Conservation (phyloP, 1,284 basidiomycete species). For the Laetiporus sulphureus region DNA sequence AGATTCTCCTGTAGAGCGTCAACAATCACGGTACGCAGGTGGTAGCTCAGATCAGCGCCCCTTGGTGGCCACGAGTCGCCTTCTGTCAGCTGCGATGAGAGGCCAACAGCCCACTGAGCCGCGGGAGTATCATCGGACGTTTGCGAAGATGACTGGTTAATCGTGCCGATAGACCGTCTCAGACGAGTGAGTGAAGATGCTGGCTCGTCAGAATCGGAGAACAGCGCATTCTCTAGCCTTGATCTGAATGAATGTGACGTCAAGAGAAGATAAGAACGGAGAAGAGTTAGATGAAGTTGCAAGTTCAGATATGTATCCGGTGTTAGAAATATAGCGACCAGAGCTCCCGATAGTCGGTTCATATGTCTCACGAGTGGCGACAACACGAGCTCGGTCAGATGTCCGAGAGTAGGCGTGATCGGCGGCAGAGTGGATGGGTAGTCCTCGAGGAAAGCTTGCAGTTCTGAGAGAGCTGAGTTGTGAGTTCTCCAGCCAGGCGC, state of each 20-base stretch:
- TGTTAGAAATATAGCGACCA: slow-evolving; percentile 54
- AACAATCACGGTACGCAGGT: slow-evolving; percentile 72
- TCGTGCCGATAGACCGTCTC: too few species aligned
- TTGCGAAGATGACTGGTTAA: too few species aligned
- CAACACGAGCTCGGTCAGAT: slow-evolving; percentile 54
- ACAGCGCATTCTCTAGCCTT: slow-evolving; percentile 57
- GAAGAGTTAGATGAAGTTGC: slow-evolving; percentile 53
- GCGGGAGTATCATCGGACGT: too few species aligned
- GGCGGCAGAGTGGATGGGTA: slow-evolving; percentile 57
- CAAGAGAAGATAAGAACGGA: slow-evolving; percentile 65
- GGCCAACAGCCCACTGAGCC: slow-evolving; percentile 71
- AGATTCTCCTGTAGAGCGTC: slow-evolving; percentile 50
- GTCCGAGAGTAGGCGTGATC: slow-evolving; percentile 54
- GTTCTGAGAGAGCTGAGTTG: slow-evolving; percentile 14
- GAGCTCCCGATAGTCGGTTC: slow-evolving; percentile 48
- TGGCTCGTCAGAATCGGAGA: slow-evolving; percentile 52
- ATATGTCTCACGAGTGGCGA: slow-evolving; percentile 51
- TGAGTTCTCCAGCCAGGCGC: neutral
- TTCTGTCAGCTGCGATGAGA: slow-evolving; percentile 65
- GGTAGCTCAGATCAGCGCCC: slow-evolving; percentile 76
- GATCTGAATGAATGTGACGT: slow-evolving; percentile 60
- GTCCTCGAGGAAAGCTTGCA: slow-evolving; percentile 41
- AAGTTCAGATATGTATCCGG: slow-evolving; percentile 49
- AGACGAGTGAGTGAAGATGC: too few species aligned
- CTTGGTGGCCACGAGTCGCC: slow-evolving; percentile 79